phyloP scores from a whole-genome alignment of 2,329 filamentous ascomycete species.

The Colletotrichum sp. region DNA sequence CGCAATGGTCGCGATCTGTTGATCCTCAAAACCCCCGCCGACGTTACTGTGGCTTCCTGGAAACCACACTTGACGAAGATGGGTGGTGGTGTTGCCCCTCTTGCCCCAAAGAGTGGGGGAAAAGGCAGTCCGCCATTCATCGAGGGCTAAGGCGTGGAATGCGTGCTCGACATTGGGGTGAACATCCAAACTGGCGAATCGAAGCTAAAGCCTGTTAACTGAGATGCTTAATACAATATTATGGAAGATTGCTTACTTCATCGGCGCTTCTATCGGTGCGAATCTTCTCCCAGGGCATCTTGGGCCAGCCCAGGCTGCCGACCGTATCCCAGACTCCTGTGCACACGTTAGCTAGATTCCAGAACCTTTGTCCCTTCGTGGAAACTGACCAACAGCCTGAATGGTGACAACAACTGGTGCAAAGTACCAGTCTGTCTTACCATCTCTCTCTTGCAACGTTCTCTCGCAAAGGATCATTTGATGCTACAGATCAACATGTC shows the following conservation, averaged over 20 bases:
- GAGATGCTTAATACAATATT: not conserved
- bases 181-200: constrained; percentile 22
- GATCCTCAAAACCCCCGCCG: constrained; percentile 57
- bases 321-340: constrained; percentile 58
- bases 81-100: constrained; percentile 16
- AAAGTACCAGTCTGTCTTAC: not conserved
- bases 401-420: not conserved
- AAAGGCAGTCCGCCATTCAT: constrained; percentile 49
- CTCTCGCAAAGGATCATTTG: constrained; percentile 3
- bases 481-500: not conserved
- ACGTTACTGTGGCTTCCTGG: constrained; percentile 66
- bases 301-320: constrained; percentile 42
- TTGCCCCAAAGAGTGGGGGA: constrained; percentile 32
- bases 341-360: not conserved
- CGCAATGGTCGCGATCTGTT: constrained; percentile 27
- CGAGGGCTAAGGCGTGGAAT: constrained; percentile 60
- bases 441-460: not conserved
- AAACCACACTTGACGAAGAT: constrained; percentile 49
- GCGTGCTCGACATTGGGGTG: constrained; percentile 51
- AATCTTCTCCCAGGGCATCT: constrained; percentile 15
- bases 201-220: constrained; percentile 1
- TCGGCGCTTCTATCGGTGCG: constrained; percentile 2
- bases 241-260: not conserved
- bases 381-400: not conserved
- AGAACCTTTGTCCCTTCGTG: no score